A percentile compares a stretch with the other conserved stretches of the same genome.
These are phyloP conservation scores for Planoprotostelium fungivorum DNA, from an alignment of 78 protist species.

Conservation along the genomic window DNA sequence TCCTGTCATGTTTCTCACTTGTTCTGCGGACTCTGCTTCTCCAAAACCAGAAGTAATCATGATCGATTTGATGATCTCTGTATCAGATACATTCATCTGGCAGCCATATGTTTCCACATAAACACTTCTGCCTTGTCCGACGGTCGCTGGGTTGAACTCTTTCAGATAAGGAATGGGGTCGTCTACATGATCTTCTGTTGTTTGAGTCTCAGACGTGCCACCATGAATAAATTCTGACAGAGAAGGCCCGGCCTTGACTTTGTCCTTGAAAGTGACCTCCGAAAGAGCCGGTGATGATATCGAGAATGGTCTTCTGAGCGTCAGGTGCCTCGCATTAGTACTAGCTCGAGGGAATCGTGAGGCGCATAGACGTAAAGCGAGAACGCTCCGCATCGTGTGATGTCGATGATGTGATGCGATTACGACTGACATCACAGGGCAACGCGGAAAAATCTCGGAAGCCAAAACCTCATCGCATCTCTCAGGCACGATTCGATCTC, in stretches of 20 bases:
- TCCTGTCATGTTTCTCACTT: background rate
- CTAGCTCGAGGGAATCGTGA: too few species aligned
- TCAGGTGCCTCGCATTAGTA: too few species aligned
- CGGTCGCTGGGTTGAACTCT: background rate
- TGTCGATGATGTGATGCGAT: too few species aligned
- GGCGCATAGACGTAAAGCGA: too few species aligned
- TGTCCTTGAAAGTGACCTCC: background rate
- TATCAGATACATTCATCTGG: constrained; percentile 88
- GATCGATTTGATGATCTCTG: constrained; percentile 75
- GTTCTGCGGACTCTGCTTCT: constrained; percentile 13
- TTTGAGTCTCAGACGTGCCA: background rate
- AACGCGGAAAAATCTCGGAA: too few species aligned
- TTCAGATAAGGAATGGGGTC: background rate
- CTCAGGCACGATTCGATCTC: too few species aligned
- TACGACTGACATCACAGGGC: too few species aligned
- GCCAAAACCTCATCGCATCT: too few species aligned
- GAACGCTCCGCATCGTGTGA: too few species aligned
- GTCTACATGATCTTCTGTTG: background rate
- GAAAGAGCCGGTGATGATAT: too few species aligned
- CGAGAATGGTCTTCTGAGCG: too few species aligned
- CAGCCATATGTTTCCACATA: constrained; percentile 87
- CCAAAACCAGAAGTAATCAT: constrained; percentile 55
- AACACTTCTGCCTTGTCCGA: constrained; percentile 42
- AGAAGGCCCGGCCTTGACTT: background rate
- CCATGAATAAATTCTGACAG: background rate